These are phyloP conservation scores for Apiospora arundinis DNA, from an alignment of 2,329 filamentous ascomycete species.

Conservation along the genomic window DNA sequence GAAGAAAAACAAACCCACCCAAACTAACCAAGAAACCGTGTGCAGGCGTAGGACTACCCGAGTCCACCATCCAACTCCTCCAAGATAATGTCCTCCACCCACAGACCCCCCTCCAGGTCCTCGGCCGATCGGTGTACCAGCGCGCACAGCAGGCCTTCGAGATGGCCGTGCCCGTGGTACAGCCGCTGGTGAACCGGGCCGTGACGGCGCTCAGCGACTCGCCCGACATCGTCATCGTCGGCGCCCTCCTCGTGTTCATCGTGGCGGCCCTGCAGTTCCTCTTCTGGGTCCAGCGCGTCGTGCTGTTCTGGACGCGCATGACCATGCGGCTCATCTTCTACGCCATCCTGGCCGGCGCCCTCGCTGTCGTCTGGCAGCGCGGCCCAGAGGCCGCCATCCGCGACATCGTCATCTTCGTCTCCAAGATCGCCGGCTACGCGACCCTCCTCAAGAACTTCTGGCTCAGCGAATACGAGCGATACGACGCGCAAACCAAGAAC, in stretches of 20 bases:
- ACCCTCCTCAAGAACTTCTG: conserved; percentile 60
- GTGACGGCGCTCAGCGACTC: conserved; percentile 44
- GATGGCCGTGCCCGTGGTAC: conserved; percentile 48
- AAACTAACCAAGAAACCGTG: not conserved
- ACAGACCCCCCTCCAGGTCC: conserved; percentile 50
- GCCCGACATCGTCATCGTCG: conserved; percentile 50
- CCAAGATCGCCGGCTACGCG: conserved; percentile 53
- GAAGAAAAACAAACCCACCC: not conserved
- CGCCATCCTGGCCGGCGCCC: conserved; percentile 60
- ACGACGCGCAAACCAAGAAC: conserved; percentile 55
- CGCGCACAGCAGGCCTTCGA: conserved; percentile 35
- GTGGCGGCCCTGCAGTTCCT: conserved; percentile 70
- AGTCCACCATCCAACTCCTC: conserved; percentile 51
- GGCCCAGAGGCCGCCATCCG: conserved; percentile 68
- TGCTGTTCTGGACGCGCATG: conserved; percentile 80
- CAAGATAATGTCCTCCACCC: conserved; percentile 56
- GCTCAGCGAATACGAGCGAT: conserved; percentile 62
- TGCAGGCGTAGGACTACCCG: conserved; percentile 48
- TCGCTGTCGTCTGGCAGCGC: conserved; percentile 66
- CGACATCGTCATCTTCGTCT: conserved; percentile 57
- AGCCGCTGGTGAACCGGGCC: conserved; percentile 50
- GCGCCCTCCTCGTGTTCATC: conserved; percentile 60
- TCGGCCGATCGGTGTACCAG: conserved; percentile 43
- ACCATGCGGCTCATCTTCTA: conserved; percentile 69
- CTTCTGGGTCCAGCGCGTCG: conserved; percentile 71